Evolutionary conservation across 805 yeast species (phyloP).

Genomic region (Cyberlindnera suaveolens): DNA sequence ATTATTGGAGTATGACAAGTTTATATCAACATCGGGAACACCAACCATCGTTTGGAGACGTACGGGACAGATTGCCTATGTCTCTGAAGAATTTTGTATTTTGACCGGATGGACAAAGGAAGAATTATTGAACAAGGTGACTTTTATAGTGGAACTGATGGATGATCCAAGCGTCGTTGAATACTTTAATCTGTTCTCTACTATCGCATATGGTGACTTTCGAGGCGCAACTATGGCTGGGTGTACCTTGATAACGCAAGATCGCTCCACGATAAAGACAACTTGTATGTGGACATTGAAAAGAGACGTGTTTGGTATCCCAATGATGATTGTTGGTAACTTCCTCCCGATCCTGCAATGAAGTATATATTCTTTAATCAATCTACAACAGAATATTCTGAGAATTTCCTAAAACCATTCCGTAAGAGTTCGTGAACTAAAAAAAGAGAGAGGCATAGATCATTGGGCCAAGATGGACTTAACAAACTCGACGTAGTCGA

Average conservation of each 20-base stretch:
- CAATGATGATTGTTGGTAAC: conserved; percentile 94
- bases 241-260: conserved; percentile 69
- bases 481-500: conserved; percentile 91
- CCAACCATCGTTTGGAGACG: conserved; percentile 96
- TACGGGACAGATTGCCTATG: conserved; percentile 91
- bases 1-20: conserved; percentile 78
- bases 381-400: not conserved
- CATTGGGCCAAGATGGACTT: conserved; percentile 89
- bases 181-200: conserved; percentile 79
- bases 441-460: conserved; percentile 1
- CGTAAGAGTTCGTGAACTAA: no score
- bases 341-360: conserved; percentile 60
- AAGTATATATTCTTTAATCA: conserved; percentile 22
- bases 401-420: no score
- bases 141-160: conserved; percentile 73
- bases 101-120: conserved; percentile 86
- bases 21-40: conserved; percentile 79
- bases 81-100: conserved; percentile 88
- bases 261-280: conserved; percentile 52
- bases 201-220: conserved; percentile 86
- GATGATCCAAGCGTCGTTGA: conserved; percentile 84
- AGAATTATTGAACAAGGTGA: conserved; percentile 57
- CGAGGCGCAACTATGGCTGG: conserved; percentile 84
- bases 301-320: conserved; percentile 92
- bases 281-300: conserved; percentile 89